A percentile compares a stretch with the other conserved stretches of the same genome.
Evolutionary conservation across 495 filamentous ascomycete genomes (phyloP).

Genomic region (Penicillium diatomitis): DNA sequence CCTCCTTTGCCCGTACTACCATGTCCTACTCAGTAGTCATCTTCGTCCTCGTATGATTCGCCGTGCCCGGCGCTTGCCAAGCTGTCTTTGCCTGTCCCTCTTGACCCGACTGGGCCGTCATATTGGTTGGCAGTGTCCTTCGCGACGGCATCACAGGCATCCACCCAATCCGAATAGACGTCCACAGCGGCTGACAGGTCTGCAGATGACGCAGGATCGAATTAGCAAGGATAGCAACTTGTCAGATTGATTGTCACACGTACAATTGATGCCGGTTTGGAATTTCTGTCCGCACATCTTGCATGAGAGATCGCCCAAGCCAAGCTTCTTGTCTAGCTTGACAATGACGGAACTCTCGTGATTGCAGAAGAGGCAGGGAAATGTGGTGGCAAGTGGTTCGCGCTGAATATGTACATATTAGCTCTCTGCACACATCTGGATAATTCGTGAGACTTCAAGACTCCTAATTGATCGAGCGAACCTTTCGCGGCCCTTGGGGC

Average conservation of each 20-base stretch:
- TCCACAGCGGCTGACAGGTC: slow-evolving; percentile 85
- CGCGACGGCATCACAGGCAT: slow-evolving; percentile 81
- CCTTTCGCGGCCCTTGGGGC: slow-evolving; percentile 78
- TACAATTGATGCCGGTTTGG: slow-evolving; percentile 88
- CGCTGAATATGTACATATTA: slow-evolving; percentile 39
- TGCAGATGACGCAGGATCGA: slow-evolving; percentile 21
- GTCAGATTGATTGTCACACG: slow-evolving; percentile 16
- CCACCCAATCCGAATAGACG: slow-evolving; percentile 97
- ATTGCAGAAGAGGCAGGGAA: slow-evolving; percentile 97
- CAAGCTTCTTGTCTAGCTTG: slow-evolving; percentile 84
- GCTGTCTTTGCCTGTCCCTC: slow-evolving; percentile 13
- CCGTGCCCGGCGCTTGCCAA: slow-evolving; percentile 6
- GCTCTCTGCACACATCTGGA: not conserved
- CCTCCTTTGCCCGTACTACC: slow-evolving; percentile 2
- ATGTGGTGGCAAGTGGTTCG: slow-evolving; percentile 78
- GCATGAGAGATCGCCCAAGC: slow-evolving; percentile 74
- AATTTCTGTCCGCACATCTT: slow-evolving; percentile 91
- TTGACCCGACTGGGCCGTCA: slow-evolving; percentile 25
- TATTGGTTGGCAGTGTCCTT: slow-evolving; percentile 51
- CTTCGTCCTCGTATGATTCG: slow-evolving; percentile 20
- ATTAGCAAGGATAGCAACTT: not conserved
- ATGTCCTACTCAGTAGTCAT: slow-evolving; percentile 19
- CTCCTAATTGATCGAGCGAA: slow-evolving; percentile 16
- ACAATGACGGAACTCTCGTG: slow-evolving; percentile 86
- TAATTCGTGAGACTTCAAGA: not conserved